Evolutionary conservation across 164 flowering plant species (phyloP).

Genomic region (Dillenia turbinata): DNA sequence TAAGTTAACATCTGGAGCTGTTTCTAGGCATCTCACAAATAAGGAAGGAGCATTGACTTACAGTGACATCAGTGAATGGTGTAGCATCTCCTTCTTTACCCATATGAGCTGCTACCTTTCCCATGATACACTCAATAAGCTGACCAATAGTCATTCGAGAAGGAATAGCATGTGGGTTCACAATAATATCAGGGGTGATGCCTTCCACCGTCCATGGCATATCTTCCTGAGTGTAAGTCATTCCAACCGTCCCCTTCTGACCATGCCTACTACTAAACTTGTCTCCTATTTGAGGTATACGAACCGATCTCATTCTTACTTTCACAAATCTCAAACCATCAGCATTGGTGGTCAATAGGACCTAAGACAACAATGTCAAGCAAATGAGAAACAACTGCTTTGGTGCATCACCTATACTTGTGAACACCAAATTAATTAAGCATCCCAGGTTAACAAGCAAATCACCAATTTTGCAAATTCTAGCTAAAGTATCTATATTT

Average conservation of each 20-base stretch:
- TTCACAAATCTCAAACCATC: constrained; percentile 95
- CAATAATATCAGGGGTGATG: constrained; percentile 87
- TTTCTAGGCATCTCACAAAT: too few species aligned
- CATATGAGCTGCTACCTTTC: constrained; percentile 95
- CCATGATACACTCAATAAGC: constrained; percentile 98
- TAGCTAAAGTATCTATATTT: too few species aligned
- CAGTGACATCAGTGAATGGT: constrained; percentile 94
- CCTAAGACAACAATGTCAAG: constrained; percentile 27
- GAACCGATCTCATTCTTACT: constrained; percentile 88
- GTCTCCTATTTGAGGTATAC: constrained; percentile 96
- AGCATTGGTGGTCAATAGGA: constrained; percentile 89
- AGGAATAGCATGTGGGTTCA: constrained; percentile 97
- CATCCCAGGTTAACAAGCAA: too few species aligned
- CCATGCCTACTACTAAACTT: constrained; percentile 93
- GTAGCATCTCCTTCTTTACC: constrained; percentile 99
- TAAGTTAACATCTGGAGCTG: too few species aligned
- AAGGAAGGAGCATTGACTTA: constrained; percentile 31
- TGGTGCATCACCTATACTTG: too few species aligned
- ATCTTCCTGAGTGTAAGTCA: constrained; percentile 97
- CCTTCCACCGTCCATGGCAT: constrained; percentile 99
- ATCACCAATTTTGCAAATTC: too few species aligned
- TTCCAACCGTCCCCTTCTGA: constrained; percentile 95
- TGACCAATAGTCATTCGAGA: constrained; percentile 99
- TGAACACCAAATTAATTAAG: too few species aligned
- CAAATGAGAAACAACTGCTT: too few species aligned